A percentile compares a stretch with the other conserved stretches of the same genome.
These are phyloP conservation scores for Candida sanyaensis DNA, from an alignment of 1,139 yeast species.

Conservation along the genomic window DNA sequence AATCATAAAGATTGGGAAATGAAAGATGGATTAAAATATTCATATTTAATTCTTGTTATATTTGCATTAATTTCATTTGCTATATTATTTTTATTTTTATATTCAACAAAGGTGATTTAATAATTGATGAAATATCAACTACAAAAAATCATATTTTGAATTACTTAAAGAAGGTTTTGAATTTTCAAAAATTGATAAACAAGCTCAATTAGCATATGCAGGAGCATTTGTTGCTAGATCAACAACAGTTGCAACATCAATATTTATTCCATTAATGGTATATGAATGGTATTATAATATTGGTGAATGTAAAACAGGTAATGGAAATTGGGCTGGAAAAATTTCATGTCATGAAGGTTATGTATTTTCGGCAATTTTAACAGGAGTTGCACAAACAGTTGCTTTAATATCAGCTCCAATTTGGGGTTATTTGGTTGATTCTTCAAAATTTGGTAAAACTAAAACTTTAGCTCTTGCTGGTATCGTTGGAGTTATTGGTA, in stretches of 20 bases:
- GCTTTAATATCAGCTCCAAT: conserved; percentile 62
- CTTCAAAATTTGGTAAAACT: conserved; percentile 35
- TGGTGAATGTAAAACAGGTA: conserved; percentile 48
- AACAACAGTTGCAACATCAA: conserved; percentile 59
- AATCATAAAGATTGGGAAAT: conserved; percentile 25
- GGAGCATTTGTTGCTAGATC: conserved; percentile 70
- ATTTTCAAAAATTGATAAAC: conserved; percentile 29
- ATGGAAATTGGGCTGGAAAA: conserved; percentile 30
- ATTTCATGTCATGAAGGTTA: conserved; percentile 63
- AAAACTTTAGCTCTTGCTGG: conserved; percentile 29
- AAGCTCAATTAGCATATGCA: conserved; percentile 52
- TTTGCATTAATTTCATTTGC: conserved; percentile 41
- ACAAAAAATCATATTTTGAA: conserved; percentile 23
- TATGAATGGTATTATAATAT: conserved; percentile 53
- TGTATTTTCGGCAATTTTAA: conserved; percentile 62
- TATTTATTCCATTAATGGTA: conserved; percentile 65
- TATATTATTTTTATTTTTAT: conserved; percentile 46
- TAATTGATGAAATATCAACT: neutral
- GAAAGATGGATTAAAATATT: conserved; percentile 40
- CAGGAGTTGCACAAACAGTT: conserved; percentile 65
- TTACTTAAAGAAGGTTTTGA: conserved; percentile 48
- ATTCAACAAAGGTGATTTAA: conserved; percentile 18
- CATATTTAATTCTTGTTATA: conserved; percentile 53
- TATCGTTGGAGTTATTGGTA: conserved; percentile 43
- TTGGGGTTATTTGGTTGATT: conserved; percentile 60